A percentile compares a stretch with the other conserved stretches of the same genome.
Conservation (phyloP, 2,329 filamentous ascomycete species). For the Bretziella fagacearum region DNA sequence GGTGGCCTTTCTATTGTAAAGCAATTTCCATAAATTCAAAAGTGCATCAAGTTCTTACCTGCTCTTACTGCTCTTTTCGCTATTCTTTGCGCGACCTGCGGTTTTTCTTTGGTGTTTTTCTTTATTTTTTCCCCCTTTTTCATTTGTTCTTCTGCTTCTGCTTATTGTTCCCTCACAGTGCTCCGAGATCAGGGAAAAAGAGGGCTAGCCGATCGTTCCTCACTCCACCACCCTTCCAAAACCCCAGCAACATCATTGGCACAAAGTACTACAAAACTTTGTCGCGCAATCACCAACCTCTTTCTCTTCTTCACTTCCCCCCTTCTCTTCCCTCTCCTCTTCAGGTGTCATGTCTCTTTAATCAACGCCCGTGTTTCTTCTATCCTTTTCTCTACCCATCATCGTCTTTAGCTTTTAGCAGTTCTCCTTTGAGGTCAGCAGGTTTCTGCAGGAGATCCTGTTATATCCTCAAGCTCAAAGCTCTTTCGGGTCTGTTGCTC, state of each 20-base stretch:
- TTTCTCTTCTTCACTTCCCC: too few relatives aligned
- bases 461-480: slow-evolving; percentile 1
- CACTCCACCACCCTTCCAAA: too few relatives aligned
- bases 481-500: slow-evolving; percentile 2
- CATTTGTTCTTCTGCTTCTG: too few relatives aligned
- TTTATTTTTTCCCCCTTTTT: neutral
- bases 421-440: slow-evolving; percentile 64
- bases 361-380: neutral
- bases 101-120: neutral
- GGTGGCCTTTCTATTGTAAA: too few relatives aligned
- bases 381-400: slow-evolving; percentile 16
- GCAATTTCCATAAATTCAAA: too few relatives aligned
- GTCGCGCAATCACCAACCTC: too few relatives aligned
- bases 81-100: neutral
- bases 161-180: too few relatives aligned
- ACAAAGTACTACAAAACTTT: too few relatives aligned
- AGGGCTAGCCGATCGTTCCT: too few relatives aligned
- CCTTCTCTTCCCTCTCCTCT: neutral
- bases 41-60: too few relatives aligned
- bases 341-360: neutral
- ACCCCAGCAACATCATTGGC: too few relatives aligned
- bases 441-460: slow-evolving; percentile 56
- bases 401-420: slow-evolving; percentile 20
- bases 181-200: too few relatives aligned
- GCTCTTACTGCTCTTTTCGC: neutral